Conservation (phyloP, 768 basidiomycete genomes). For the Amylocystis lapponica region DNA sequence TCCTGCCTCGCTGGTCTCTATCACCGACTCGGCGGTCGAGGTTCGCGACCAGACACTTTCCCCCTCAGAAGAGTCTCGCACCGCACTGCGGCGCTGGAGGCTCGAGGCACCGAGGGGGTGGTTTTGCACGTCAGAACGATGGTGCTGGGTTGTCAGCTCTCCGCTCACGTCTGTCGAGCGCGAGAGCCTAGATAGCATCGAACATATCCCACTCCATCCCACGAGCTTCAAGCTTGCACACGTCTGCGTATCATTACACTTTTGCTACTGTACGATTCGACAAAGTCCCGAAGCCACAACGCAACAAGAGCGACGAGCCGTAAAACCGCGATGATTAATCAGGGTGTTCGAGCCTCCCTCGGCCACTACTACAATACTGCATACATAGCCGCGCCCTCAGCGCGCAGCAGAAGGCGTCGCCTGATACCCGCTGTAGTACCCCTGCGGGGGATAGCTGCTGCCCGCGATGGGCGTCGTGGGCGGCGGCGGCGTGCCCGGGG, state of each 20-base stretch:
- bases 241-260: background rate
- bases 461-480: constrained; percentile 11
- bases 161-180: constrained; percentile 9
- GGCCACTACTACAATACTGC: background rate
- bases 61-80: constrained; percentile 18
- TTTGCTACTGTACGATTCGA: background rate
- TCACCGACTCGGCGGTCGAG: constrained; percentile 15
- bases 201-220: constrained; percentile 11
- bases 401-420: constrained; percentile 11
- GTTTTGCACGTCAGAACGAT: constrained; percentile 25
- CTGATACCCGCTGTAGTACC: constrained; percentile 22
- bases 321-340: background rate
- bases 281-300: no score
- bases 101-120: constrained; percentile 26
- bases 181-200: constrained; percentile 26
- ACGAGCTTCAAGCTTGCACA: background rate
- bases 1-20: constrained; percentile 23
- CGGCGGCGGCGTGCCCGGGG: constrained; percentile 19
- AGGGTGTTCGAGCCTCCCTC: background rate
- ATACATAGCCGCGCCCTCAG: constrained; percentile 2
- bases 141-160: constrained; percentile 22
- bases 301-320: background rate
- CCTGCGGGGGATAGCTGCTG: constrained; percentile 7
- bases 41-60: constrained; percentile 22
- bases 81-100: no score